phyloP scores from a whole-genome alignment of 352 stramenopile species.

The Phytopythium sindhum region DNA sequence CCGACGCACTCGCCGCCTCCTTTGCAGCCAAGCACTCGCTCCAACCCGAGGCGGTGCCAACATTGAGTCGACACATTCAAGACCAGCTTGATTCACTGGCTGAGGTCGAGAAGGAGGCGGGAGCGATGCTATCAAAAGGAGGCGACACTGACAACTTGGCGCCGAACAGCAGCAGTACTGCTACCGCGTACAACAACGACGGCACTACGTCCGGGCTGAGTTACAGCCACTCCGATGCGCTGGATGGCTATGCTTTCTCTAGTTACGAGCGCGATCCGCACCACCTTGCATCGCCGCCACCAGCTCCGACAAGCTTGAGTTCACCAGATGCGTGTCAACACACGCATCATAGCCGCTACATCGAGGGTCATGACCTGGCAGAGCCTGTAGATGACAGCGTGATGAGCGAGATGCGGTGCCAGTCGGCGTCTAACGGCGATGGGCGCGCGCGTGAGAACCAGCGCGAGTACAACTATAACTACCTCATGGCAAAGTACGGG shows the following conservation, averaged over 20 bases:
- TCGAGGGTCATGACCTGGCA: slow-evolving; percentile 2
- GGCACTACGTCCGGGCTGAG: neutral
- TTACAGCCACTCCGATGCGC: neutral
- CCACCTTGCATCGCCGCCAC: neutral
- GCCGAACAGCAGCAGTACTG: neutral
- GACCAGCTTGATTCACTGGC: slow-evolving; percentile 45
- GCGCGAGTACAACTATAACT: slow-evolving; percentile 68
- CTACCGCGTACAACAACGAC: neutral
- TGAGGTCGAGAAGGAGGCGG: slow-evolving; percentile 21
- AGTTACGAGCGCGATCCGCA: neutral
- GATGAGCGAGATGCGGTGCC: neutral
- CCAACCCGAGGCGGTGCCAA: slow-evolving; percentile 42
- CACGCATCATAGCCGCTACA: neutral
- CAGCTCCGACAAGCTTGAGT: neutral
- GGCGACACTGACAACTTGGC: neutral
- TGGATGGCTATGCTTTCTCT: neutral
- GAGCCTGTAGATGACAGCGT: neutral
- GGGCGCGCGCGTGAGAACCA: slow-evolving; percentile 39
- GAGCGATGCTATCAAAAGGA: neutral
- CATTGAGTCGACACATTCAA: slow-evolving; percentile 53
- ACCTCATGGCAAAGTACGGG: slow-evolving; percentile 71
- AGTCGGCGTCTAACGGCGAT: neutral
- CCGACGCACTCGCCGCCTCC: slow-evolving; percentile 33
- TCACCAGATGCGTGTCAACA: neutral
- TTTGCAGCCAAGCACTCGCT: slow-evolving; percentile 58